Base-by-base conservation (phyloP, 306 rosid genomes). In the Rosa multiflora region DNA sequence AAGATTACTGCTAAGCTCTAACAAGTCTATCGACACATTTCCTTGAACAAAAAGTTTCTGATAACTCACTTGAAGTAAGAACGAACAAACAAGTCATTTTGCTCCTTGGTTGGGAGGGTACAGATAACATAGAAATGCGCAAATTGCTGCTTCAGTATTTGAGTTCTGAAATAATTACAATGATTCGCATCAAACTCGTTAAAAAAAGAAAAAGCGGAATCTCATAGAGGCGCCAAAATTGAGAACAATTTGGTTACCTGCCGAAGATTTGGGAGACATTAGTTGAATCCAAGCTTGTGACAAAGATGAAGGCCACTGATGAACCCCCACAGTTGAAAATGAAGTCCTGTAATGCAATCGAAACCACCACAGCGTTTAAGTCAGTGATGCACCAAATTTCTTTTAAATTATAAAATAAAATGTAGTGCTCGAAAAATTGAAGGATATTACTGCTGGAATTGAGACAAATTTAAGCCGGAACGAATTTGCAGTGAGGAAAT, bases 271-370 rank as follows among this genome's bases (percentile, higher is more conserved):
- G 78, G 8, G 89, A 82, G 71, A 87, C 76, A 58, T 58, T 82
- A 76, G 73, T 66, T 76, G 64, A 47, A 76, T 90, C 97, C 90
- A 92, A 88, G 75, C 83, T 85, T n/a, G 97, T 91, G 76, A 89
- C 84, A 73, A 92, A 94, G 51, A 87, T 72, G 83, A 94, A 92
- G 51, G 97, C 97, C 76, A 94, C 94, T 0, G 97, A 94, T 67
- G 88, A 81, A 62, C 97, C 94, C 39, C 97, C 97, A 79, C 94
- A 94, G 71, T 94, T 94, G 93, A 94, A 92, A 81, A 94, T 92
- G 71, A 94, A 91, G 83, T 94, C 98, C 98, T 94, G 66, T 85
- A 79, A 32, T 18, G 18, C 37, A 48, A 68, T 74, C 20, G 56
- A 61, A 74, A 68, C 53, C 51, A 67, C 3, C 35, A 8, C 39